Base-by-base conservation (phyloP, 106 monocot genomes). In the Triglochin maritima region DNA sequence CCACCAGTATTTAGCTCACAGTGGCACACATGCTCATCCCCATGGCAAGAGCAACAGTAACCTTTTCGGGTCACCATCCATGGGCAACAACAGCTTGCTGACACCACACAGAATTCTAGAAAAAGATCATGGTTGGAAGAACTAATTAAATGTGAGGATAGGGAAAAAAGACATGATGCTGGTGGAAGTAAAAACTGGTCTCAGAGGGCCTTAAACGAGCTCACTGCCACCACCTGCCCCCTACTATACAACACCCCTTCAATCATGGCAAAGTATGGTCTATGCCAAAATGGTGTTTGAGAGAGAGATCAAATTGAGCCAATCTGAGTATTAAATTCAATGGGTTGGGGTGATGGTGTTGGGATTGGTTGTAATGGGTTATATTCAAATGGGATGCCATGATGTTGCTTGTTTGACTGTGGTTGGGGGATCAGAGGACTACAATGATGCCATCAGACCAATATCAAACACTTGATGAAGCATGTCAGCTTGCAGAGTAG, bases 321-420 rank as follows among this genome's bases (percentile, higher is more conserved):
- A 11, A 11, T 9, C 10, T 45, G 8, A 11, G 63, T 63, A 46
- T 63, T 44, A 42, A 48, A 64, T 64, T 64, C 64, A 48, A 64
- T 17, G 64, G 17, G 17, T 47, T 47, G 47, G 14, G 3, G 48
- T 64, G 46, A 64, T 46, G 47, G 63, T 48, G 29, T 29, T 29
- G 29, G 29, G 29, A 29, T 29, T 29, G 29, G 29, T 29, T 29
- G 29, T 29, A 29, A 29, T 29, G 29, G 29, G 29, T 29, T 29
- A 29, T 29, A 29, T 29, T 29, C 29, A 29, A 29, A 29, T 29
- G 29, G 44, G 9, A 49, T 9, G 10, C 14, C 10, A 11, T 68
- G 68, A 68, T 68, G 68, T 68, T 73, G 65, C 73, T 73, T 65
- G 73, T 73, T 73, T 73, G 73, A 73, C 73, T 57, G 64, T 14